Base-by-base conservation (phyloP, 495 filamentous ascomycete species). In the Rusavskia elegans region DNA sequence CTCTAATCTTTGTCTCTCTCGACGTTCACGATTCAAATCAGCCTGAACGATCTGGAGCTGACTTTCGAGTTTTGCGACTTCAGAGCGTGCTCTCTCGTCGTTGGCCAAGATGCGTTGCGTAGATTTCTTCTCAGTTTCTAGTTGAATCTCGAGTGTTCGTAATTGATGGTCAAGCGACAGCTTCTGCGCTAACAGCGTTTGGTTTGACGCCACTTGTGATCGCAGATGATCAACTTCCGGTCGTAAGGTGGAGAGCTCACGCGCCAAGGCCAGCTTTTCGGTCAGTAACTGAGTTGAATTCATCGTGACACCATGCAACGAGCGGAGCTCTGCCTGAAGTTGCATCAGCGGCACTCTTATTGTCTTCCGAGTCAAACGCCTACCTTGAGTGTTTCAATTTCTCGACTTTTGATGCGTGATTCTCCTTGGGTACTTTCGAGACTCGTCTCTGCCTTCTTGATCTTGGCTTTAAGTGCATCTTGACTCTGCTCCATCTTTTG, bases 171-270 rank as follows among this genome's bases (percentile, higher is more conserved):
- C 79, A 14, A 95, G 64, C 16, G 80, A 74, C 17, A 87, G 65
- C 57, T 92, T 94, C 58, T 89, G 85, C 2, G 81, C 68, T 25
- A 89, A 69, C 7, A 83, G 63, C 6, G 72, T 70, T 57, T 87
- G 81, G 39, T 85, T 72, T 23, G 78, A 76, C 16, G 73, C 67
- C 21, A 77, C 73, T 63, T 94, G 85, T 2, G 80, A 75, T 54
- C 77, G 75, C 13, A 94, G 70, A 59, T 87, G 81, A 49, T 94
- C 86, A 8, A 93, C 55, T 61, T 95, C 89, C 35, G 82, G 80
- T 57, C 82, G 84, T 42, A 90, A 59, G 23, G 70, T 67, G 23
- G 80, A 71, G 9, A 95, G 61, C 58, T 94, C 85, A 36, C 83
- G 80, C 19, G 77, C 70, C 19, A 96, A 71, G 1, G 77, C 74